A percentile compares a stretch with the other conserved stretches of the same genome.
Evolutionary conservation across 176 grass and related monocot species (phyloP).

Genomic region (Poa pratensis): DNA sequence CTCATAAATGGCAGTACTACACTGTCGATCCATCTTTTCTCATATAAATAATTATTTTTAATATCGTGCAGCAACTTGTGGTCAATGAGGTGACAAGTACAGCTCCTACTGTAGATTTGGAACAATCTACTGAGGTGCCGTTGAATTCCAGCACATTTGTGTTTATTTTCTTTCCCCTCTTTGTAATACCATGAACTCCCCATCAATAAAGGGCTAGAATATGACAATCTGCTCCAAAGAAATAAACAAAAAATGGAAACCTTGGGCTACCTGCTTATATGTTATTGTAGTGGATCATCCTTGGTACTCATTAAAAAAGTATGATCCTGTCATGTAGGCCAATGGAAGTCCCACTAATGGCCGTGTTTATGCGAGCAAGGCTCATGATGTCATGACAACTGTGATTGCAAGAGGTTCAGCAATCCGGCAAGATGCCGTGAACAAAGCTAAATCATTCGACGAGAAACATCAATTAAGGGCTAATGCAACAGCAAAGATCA

Average conservation of each 20-base stretch:
- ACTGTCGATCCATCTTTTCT: slow-evolving; percentile 3
- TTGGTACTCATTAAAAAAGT: slow-evolving; percentile 3
- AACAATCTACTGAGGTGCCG: slow-evolving; percentile 59
- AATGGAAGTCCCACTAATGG: slow-evolving; percentile 56
- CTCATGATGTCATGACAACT: slow-evolving; percentile 83
- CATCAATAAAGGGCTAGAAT: background rate
- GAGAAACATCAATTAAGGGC: slow-evolving; percentile 81
- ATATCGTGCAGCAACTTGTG: slow-evolving; percentile 66
- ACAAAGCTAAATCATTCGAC: slow-evolving; percentile 96
- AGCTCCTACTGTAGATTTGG: slow-evolving; percentile 46
- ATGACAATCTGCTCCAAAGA: background rate
- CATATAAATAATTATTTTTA: slow-evolving; percentile 29
- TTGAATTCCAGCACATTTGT: slow-evolving; percentile 41
- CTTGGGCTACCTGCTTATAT: background rate
- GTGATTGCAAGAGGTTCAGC: slow-evolving; percentile 85
- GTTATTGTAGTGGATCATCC: slow-evolving; percentile 25
- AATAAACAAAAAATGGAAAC: background rate
- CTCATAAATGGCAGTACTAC: slow-evolving; percentile 25
- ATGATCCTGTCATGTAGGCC: slow-evolving; percentile 43
- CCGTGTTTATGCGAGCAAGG: slow-evolving; percentile 71
- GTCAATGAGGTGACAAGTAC: slow-evolving; percentile 58
- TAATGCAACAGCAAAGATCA: slow-evolving; percentile 80
- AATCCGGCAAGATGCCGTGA: slow-evolving; percentile 91
- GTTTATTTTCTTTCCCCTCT: slow-evolving; percentile 19
- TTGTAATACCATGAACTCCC: background rate